Conservation (phyloP, 2,329 filamentous ascomycete genomes). For the Arachnomyces sp. region DNA sequence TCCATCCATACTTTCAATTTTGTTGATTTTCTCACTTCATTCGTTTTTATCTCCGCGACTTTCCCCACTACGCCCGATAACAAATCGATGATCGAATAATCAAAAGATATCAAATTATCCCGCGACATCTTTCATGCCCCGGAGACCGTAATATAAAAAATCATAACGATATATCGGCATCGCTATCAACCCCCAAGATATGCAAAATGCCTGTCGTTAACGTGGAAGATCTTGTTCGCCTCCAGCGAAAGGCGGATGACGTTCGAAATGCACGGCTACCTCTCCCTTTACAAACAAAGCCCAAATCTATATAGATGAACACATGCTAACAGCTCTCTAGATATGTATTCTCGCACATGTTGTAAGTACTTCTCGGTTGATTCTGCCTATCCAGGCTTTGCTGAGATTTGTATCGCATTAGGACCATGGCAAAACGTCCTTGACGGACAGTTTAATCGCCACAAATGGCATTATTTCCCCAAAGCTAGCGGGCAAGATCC, state of each 20-base stretch:
- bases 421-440: conserved; percentile 97
- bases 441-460: conserved; percentile 90
- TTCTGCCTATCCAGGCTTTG: not conserved
- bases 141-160: conserved; percentile 1
- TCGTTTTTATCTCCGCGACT: conserved; percentile 9
- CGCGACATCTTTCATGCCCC: conserved; percentile 16
- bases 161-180: not conserved
- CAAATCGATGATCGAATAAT: no score
- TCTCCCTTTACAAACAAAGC: conserved; percentile 9
- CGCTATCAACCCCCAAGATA: conserved; percentile 5
- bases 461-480: conserved; percentile 99
- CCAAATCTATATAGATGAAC: conserved; percentile 21
- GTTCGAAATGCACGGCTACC: conserved; percentile 73
- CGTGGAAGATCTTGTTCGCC: conserved; percentile 78
- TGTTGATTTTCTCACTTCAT: no score
- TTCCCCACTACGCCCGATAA: conserved; percentile 10
- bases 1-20: conserved; percentile 2
- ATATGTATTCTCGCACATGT: conserved; percentile 96
- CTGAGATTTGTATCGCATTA: conserved; percentile 26
- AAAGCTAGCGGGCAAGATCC: conserved; percentile 94
- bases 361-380: conserved; percentile 39
- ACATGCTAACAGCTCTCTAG: conserved; percentile 41
- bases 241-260: conserved; percentile 80
- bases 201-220: conserved; percentile 80
- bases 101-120: conserved; percentile 7